Conservation (phyloP, 768 basidiomycete genomes). For the Boletus patriciae region DNA sequence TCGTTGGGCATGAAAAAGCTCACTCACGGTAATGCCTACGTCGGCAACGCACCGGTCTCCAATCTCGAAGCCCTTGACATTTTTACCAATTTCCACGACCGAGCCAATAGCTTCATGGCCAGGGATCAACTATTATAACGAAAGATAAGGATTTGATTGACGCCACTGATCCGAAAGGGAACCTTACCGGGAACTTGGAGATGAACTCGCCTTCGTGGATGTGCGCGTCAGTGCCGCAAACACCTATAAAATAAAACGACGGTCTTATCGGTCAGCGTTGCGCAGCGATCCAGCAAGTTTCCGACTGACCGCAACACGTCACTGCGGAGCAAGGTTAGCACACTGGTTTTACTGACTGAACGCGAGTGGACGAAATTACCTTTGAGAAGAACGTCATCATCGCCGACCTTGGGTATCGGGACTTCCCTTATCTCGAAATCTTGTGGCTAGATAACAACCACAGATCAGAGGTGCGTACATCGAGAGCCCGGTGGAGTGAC, state of each 20-base stretch:
- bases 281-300: not conserved
- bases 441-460: slow-evolving; percentile 47
- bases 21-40: slow-evolving; percentile 64
- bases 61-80: slow-evolving; percentile 70
- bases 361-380: slow-evolving; percentile 37
- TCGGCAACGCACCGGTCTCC: slow-evolving; percentile 89
- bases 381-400: slow-evolving; percentile 76
- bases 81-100: slow-evolving; percentile 72
- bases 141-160: slow-evolving; percentile 21
- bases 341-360: not conserved
- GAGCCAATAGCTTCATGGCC: slow-evolving; percentile 76
- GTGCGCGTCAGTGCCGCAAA: slow-evolving; percentile 64
- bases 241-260: slow-evolving; percentile 35
- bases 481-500: slow-evolving; percentile 36
- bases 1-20: not conserved
- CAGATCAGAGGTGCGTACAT: slow-evolving; percentile 9
- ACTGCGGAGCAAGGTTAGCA: slow-evolving; percentile 31
- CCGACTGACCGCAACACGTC: slow-evolving; percentile 41
- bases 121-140: slow-evolving; percentile 56
- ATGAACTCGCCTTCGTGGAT: slow-evolving; percentile 68
- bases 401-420: slow-evolving; percentile 61
- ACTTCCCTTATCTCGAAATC: slow-evolving; percentile 68
- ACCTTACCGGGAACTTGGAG: slow-evolving; percentile 51
- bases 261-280: not conserved
- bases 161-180: slow-evolving; percentile 16